Base-by-base conservation (phyloP, 306 rosid genomes). In the Begonia masoniana region DNA sequence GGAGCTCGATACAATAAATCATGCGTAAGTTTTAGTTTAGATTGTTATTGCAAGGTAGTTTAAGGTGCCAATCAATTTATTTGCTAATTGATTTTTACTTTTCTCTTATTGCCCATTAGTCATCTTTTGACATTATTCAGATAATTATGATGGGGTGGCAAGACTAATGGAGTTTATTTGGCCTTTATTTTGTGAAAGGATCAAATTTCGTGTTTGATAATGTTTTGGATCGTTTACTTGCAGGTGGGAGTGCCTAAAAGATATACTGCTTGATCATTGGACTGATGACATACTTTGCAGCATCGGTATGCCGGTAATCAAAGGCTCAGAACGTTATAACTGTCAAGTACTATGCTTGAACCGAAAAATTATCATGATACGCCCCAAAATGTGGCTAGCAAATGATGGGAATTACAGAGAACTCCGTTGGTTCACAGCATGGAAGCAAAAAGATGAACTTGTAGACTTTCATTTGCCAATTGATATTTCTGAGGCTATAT, bases 401-500 rank as follows among this genome's bases (percentile, higher is more conserved):
- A 91, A 91, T 53, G 99, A 91, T 77, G 96, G 96, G 41, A 91
- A 86, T 76, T 91, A 91, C 66, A 71, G 99, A 72, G 99, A 91
- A 58, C 94, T 91, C 9, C 68, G 99, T 16, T 91, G 99, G 99
- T 91, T 91, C 66, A 91, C 99, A 0, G 94, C 94, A 1, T 91
- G 96, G 99, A 91, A 91, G 65, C 75, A 66, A 55, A 81, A 59
- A 42, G 88, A 77, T 54, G 68, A 83, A 35, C 94, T 91, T 54
- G 81, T 57, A 47, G 79, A 86, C 58, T 91, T 91, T 79, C 94
- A 67, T 68, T 59, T 91, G 24, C 99, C 99, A 2, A n/a, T 6
- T 43, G 83, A 71, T 47, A 65, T 91, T 53, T 72, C 95, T 39
- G 68, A 81, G 68, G 86, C 83, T 13, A 51, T 83, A 39, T 72